Conservation (phyloP, 768 basidiomycete genomes). For the Holtermanniella nyarrowii region DNA sequence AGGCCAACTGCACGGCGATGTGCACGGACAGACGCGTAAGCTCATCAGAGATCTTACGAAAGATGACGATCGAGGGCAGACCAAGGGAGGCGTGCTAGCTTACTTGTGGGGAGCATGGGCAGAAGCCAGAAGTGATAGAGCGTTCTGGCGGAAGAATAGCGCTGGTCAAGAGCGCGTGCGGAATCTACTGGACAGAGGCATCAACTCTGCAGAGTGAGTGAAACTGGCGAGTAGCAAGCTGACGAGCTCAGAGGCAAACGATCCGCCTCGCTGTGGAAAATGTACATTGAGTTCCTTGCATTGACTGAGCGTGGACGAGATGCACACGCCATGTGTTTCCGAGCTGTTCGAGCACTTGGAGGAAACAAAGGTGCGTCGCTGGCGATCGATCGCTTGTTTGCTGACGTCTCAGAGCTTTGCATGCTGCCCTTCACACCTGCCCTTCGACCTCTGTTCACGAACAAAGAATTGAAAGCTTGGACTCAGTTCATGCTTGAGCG, state of each 20-base stretch:
- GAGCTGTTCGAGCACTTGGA: slow-evolving; percentile 38
- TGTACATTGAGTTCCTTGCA: slow-evolving; percentile 43
- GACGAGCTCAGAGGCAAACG: slow-evolving; percentile 24
- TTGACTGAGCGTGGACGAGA: slow-evolving; percentile 23
- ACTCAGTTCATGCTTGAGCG: slow-evolving; percentile 41
- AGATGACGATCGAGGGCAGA: slow-evolving; percentile 4
- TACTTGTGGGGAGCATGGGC: slow-evolving; percentile 38
- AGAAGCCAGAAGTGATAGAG: slow-evolving; percentile 17
- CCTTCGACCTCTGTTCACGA: slow-evolving; percentile 36
- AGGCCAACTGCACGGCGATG: slow-evolving; percentile 36
- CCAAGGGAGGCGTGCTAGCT: slow-evolving; percentile 15
- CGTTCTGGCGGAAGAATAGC: slow-evolving; percentile 30
- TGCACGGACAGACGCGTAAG: slow-evolving; percentile 40
- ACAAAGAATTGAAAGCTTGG: slow-evolving; percentile 40
- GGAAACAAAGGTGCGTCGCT: slow-evolving; percentile 38
- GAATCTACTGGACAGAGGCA: slow-evolving; percentile 34
- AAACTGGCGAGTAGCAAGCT: background rate
- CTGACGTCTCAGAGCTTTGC: slow-evolving; percentile 36
- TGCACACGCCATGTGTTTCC: slow-evolving; percentile 41
- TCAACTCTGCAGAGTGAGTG: slow-evolving; percentile 29
- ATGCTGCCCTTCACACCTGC: slow-evolving; percentile 39
- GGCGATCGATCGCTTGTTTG: background rate
- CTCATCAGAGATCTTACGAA: slow-evolving; percentile 25
- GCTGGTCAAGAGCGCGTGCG: slow-evolving; percentile 35
- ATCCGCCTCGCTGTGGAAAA: slow-evolving; percentile 37